Percentiles rank a stretch among this genome's conserved stretches.
phyloP scores from a whole-genome alignment of 306 rosid genomes.

The Carpinus fangiana region DNA sequence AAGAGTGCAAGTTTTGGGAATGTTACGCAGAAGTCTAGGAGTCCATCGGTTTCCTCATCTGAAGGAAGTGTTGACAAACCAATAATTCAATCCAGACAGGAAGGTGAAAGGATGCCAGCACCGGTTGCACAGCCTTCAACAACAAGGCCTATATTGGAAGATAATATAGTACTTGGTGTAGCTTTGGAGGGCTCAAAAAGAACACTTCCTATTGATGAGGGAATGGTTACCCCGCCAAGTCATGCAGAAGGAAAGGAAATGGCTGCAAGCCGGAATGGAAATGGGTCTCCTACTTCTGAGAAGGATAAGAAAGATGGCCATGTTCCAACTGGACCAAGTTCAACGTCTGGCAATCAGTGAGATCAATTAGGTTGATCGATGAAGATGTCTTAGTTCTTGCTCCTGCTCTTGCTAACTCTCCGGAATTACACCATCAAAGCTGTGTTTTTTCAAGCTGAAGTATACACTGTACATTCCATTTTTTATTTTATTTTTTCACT shows the following conservation, averaged over 20 bases:
- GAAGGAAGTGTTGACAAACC: slow-evolving; percentile 47
- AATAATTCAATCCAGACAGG: slow-evolving; percentile 43
- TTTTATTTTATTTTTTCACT: slow-evolving; percentile 2
- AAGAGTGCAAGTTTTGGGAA: slow-evolving; percentile 39
- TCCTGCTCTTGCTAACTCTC: slow-evolving; percentile 15
- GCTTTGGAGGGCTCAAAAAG: slow-evolving; percentile 94
- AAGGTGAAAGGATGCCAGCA: slow-evolving; percentile 43
- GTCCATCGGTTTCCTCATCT: slow-evolving; percentile 32
- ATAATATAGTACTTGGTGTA: slow-evolving; percentile 87
- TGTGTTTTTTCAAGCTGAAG: slow-evolving; percentile 28
- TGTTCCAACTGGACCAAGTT: slow-evolving; percentile 38
- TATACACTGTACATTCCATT: slow-evolving; percentile 22
- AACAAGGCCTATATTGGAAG: slow-evolving; percentile 60
- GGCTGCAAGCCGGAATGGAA: slow-evolving; percentile 57
- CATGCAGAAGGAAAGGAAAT: slow-evolving; percentile 50
- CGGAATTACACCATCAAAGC: slow-evolving; percentile 23
- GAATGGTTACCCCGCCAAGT: slow-evolving; percentile 35
- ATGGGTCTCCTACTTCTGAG: slow-evolving; percentile 43
- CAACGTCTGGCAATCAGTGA: slow-evolving; percentile 38
- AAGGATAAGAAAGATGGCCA: slow-evolving; percentile 60
- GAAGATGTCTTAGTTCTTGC: slow-evolving; percentile 7
- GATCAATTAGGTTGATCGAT: slow-evolving; percentile 18
- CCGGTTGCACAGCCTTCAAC: slow-evolving; percentile 41
- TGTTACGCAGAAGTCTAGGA: slow-evolving; percentile 32
- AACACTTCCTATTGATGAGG: slow-evolving; percentile 88